Conservation (phyloP, 805 yeast genomes). For the Sporopachydermia lactativora region DNA sequence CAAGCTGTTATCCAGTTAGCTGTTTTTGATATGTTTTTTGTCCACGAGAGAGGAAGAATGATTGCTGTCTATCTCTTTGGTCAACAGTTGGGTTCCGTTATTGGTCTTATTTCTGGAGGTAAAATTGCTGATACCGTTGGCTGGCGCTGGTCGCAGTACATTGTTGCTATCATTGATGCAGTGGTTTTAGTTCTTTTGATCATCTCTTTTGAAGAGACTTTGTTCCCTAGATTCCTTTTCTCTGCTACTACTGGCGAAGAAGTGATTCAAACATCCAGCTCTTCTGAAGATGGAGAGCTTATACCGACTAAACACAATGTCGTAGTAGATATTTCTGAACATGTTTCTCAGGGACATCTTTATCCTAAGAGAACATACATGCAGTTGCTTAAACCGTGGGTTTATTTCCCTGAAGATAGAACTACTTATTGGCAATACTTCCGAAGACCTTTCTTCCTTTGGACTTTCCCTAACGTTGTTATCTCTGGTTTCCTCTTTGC, state of each 20-base stretch:
- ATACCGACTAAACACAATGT: neutral
- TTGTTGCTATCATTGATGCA: slow-evolving; percentile 12
- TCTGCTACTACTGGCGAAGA: neutral
- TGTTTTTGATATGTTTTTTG: slow-evolving; percentile 13
- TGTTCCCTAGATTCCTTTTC: neutral
- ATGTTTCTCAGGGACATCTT: neutral
- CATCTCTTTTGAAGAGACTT: slow-evolving; percentile 12
- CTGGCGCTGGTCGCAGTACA: slow-evolving; percentile 16
- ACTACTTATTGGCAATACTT: neutral
- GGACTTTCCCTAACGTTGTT: slow-evolving; percentile 1
- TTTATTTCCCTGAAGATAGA: slow-evolving; percentile 1
- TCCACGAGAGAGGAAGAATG: slow-evolving; percentile 15
- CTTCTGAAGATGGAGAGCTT: neutral
- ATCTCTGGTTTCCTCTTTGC: neutral
- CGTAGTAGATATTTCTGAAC: neutral
- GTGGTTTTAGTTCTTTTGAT: slow-evolving; percentile 7
- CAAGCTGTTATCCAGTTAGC: slow-evolving; percentile 13
- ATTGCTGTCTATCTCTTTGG: slow-evolving; percentile 13
- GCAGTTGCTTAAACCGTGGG: neutral
- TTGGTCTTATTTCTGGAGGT: slow-evolving; percentile 14
- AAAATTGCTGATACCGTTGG: slow-evolving; percentile 12
- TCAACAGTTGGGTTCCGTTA: slow-evolving; percentile 13
- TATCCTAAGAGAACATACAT: neutral
- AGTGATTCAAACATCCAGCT: neutral
- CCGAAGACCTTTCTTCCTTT: neutral